Base-by-base conservation (phyloP, 2,329 filamentous ascomycete species). In the Aspergillus oerlinghausenensis region DNA sequence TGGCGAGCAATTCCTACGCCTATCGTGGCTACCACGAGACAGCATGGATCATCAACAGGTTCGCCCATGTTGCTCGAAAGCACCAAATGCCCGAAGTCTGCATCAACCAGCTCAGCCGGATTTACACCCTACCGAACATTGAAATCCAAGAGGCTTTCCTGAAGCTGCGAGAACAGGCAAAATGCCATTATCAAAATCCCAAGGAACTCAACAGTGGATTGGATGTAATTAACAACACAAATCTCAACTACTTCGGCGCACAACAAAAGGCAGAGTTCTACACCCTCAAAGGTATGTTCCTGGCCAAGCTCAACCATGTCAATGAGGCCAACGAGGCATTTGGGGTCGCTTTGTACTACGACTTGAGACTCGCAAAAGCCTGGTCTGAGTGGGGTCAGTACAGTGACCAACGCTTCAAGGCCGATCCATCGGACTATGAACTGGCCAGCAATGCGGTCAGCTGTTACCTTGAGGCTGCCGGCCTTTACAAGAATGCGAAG, bases 331-430 rank as follows among this genome's bases (percentile, higher is more conserved):
- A 96, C 65, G 88, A 91, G 57, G 93, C 95, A 0, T 99, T 96
- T 70, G 94, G 94, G 51, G 95, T 92, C 51, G 95, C 94, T 0
- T 76, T 99, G 58, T 97, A 93, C 77, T 97, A 96, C 66, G 95
- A 99, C 67, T 90, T 99, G 64, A 89, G 92, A 65, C 84, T 96
- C 51, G 90, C 94, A 3, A 99, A 99, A 76, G 94, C 94, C 3
- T 99, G 94, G 94, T 93, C 94, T 17, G 94, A 99, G 77, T 99
- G 94, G 94, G 94, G 94, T 51, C 92, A 96, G 69, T 99, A 96
- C 80, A 97, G 96, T 68, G 94, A 99, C 72, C 87, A 91, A 65
- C 88, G 94, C 55, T 99, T 97, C 81, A 97, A 96, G 77, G 88
- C 92, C 54, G 89, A 96, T 62, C 88, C 92, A 0, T 79, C 82